Percentiles rank a stretch among this genome's conserved stretches.
These are phyloP conservation scores for Saccharomyces hybrid DNA, from an alignment of 1,139 yeast genomes.

Conservation along the genomic window DNA sequence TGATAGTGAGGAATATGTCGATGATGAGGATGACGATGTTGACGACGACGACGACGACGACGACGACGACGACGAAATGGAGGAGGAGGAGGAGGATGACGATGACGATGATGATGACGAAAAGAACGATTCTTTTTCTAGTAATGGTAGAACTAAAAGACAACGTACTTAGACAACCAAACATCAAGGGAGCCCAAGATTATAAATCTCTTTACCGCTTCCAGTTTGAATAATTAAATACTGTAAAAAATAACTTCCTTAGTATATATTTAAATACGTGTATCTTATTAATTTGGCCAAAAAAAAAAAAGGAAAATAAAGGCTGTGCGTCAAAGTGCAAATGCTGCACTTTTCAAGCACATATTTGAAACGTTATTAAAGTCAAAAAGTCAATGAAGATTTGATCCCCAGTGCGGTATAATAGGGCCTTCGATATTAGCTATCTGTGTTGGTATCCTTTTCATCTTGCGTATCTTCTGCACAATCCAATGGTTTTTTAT, in stretches of 20 bases:
- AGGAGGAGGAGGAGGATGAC: not conserved
- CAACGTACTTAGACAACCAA: not conserved
- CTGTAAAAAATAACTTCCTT: not conserved
- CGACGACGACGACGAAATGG: constrained; percentile 2
- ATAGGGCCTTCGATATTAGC: not conserved
- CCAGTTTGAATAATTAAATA: not conserved
- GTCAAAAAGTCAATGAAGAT: not conserved
- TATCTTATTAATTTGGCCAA: not conserved
- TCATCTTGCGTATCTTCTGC: not conserved
- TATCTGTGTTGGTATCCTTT: not conserved
- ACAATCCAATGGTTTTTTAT: not conserved
- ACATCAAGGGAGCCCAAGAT: not conserved
- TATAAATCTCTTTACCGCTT: not conserved
- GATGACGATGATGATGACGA: not conserved
- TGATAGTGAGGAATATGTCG: constrained; percentile 16
- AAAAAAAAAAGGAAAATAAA: not conserved
- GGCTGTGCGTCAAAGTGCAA: not conserved
- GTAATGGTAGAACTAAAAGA: not conserved
- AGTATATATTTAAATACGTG: not conserved
- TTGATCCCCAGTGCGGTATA: not conserved
- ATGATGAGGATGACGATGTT: constrained; percentile 7
- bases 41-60: no score
- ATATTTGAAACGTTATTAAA: not conserved
- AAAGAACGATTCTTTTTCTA: not conserved
- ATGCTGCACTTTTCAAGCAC: not conserved